Evolutionary conservation across 345 rosid species (phyloP), one percentile per base, ranked within the genome.

Genomic region (Pistacia atlantica): DNA sequence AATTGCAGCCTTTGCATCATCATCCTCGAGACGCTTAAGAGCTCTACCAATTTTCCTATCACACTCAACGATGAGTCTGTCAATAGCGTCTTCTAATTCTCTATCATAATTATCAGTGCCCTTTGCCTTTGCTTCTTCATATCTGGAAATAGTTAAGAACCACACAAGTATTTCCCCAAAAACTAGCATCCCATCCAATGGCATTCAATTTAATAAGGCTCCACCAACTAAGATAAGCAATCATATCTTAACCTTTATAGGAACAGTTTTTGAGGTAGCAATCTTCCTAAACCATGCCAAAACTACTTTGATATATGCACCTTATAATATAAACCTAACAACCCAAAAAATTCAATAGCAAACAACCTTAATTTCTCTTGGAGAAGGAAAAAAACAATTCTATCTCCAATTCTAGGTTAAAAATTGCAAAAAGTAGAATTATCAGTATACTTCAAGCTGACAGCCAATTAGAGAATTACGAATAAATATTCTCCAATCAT

Each of bases 1-100:
- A 82, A 96, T 91, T 25, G 99, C 99, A 78, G 99, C 98, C 89
- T 96, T 96, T 12, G 99, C 98, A 78, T 96, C 99, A n/a, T 96
- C 99, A 79, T 93, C 98, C 82, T 96, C 98, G 66, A 96, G 97
- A 78, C 99, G 97, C 85, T 91, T 94, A 75, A 96, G 93, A 54
- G 99, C 99, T 82, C 99, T 89, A 75, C 89, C 88, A 72, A 96
- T 96, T 86, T 97, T 97, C 81, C 96, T 88, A 81, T 97, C 99
- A 66, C 99, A 97, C 85, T 97, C 99, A 33, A 97, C 91, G 61
- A 97, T 97, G 60, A 97, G 93, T 75, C 97, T 91, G 70, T 94
- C 99, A 51, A 97, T 97, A 13, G 94, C 95, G 71, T 94, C 98
- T 86, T 97, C 99, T 87, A 97, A 80, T 75, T 97, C 99, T 77